These are phyloP conservation scores for Monosporascus sp. DNA, from an alignment of 2,329 filamentous ascomycete genomes.

Conservation along the genomic window DNA sequence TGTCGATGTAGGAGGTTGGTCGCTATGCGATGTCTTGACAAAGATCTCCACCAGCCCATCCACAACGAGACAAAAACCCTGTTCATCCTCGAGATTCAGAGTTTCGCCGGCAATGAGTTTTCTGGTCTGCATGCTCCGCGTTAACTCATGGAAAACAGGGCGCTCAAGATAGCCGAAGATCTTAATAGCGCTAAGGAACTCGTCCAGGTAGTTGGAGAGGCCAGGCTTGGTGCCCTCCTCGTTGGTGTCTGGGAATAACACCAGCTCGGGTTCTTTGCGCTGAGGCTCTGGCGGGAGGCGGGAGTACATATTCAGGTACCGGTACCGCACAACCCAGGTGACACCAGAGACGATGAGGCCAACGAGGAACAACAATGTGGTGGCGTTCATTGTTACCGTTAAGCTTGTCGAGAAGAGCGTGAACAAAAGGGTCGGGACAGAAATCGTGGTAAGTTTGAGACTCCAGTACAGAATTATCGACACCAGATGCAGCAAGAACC, in stretches of 20 bases:
- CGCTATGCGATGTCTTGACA: conserved; percentile 70
- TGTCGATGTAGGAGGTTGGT: conserved; percentile 22
- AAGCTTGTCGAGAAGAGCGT: conserved; percentile 55
- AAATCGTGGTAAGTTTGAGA: conserved; percentile 81
- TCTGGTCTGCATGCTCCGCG: conserved; percentile 94
- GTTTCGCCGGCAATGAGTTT: conserved; percentile 97
- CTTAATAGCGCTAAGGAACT: conserved; percentile 97
- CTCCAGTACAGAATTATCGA: conserved; percentile 67
- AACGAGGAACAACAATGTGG: conserved; percentile 84
- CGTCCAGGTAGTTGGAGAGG: conserved; percentile 92
- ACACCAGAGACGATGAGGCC: conserved; percentile 73
- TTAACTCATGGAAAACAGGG: conserved; percentile 95
- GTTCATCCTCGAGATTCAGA: conserved; percentile 90
- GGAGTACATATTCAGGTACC: conserved; percentile 95
- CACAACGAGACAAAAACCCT: conserved; percentile 95
- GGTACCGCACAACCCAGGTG: conserved; percentile 92
- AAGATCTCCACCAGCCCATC: conserved; percentile 97
- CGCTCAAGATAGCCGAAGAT: conserved; percentile 97
- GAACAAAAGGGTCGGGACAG: conserved; percentile 82
- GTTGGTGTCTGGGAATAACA: conserved; percentile 88
- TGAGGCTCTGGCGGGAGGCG: conserved; percentile 90
- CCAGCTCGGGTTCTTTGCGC: conserved; percentile 90
- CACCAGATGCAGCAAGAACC: conserved; percentile 49
- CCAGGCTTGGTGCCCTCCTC: conserved; percentile 87
- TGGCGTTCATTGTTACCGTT: conserved; percentile 98